Conservation (phyloP, 2,329 filamentous ascomycete species). For the Aspergillus hiratsukae region DNA sequence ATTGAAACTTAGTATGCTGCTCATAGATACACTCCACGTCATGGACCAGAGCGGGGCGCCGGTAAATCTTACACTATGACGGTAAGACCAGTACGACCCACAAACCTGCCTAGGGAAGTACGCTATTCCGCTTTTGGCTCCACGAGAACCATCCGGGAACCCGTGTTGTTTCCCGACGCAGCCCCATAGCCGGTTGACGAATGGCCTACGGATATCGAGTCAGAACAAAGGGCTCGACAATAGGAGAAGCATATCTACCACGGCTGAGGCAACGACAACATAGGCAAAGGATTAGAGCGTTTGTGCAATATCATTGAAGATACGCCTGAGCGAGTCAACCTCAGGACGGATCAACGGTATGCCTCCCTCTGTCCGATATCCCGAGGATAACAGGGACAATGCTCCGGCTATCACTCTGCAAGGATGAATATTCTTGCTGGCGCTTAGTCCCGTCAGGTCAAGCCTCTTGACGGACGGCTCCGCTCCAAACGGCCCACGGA, state of each 20-base stretch:
- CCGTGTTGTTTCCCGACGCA: constrained; percentile 5
- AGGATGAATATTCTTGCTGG: background rate
- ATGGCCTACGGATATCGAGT: background rate
- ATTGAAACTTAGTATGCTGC: background rate
- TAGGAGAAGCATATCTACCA: background rate
- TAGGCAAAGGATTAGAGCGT: background rate
- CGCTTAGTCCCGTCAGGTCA: background rate
- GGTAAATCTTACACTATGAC: background rate
- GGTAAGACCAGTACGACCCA: background rate
- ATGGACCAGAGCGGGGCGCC: background rate
- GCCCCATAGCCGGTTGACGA: background rate
- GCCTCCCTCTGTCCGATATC: constrained; percentile 3
- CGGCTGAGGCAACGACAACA: background rate
- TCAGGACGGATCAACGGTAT: background rate
- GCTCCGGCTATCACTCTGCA: background rate
- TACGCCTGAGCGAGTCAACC: background rate
- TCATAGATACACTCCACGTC: background rate
- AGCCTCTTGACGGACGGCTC: background rate
- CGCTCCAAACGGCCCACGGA: constrained; percentile 1
- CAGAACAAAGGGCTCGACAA: background rate
- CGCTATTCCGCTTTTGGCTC: constrained; percentile 1
- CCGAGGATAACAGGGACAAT: constrained; percentile 5
- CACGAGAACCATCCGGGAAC: constrained; percentile 1
- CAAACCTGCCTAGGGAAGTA: background rate
- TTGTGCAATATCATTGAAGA: background rate